Base-by-base conservation (phyloP, 495 filamentous ascomycete species). In the Aspergillus wentii region DNA sequence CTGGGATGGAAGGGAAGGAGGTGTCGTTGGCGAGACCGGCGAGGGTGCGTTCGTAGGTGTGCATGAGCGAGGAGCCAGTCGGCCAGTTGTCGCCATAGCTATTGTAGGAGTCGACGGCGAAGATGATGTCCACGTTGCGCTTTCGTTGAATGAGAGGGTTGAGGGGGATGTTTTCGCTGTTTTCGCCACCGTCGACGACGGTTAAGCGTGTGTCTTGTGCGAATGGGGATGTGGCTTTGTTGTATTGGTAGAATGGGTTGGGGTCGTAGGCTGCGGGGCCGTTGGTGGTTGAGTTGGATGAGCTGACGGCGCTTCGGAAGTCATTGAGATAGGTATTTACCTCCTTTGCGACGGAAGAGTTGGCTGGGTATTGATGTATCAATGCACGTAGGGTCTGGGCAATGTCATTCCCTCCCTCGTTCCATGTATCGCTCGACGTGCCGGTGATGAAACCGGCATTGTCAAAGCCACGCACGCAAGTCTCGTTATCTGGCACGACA, bases 161-260 rank as follows among this genome's bases (percentile, higher is more conserved):
- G 5, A 91, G 68, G 0, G 88, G 86, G 34, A 92, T 78, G 60
- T 94, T 92, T 52, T 94, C 83, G 16, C 75, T 46, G 48, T 88
- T 84, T 56, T 82, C 69, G 30, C 87, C 87, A 14, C 87, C 86
- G 55, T 94, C 87, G 5, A 86, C 82, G 15, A 94, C 75, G n/a
- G 76, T 83, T n/a, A 94, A 75, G 38, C 74, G 57, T 26, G 48
- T 35, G 8, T 62, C 56, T 26, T 63, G 33, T 10, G 78, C 69
- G 17, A 68, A 73, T 1, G 59, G 72, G 56, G 85, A 86, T 10
- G 67, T 76, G 8, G 49, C 52, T 22, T 68, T 69, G 59, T 83
- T 74, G 57, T 72, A 89, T 40, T 65, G 57, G 43, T 71, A 77
- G 66, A 94, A 94, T 1, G 88, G 88, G 59, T 94, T 94, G 2